These are phyloP conservation scores for Syzygium syzygioides DNA, from an alignment of 441 rosid species.

Conservation along the genomic window DNA sequence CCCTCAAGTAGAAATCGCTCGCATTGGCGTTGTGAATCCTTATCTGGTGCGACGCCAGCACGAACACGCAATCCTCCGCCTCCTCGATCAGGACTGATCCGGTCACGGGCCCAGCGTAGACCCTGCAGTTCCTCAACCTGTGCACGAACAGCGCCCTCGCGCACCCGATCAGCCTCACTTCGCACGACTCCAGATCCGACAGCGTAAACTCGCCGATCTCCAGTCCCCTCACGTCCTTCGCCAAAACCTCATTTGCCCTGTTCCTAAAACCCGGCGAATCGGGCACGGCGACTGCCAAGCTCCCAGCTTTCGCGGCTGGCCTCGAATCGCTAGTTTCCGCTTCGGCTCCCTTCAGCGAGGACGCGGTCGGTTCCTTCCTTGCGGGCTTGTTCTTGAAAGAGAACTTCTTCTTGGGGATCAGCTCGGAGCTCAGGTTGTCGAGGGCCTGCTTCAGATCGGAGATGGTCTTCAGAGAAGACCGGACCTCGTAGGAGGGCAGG, in stretches of 20 bases:
- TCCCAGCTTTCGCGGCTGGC: neutral
- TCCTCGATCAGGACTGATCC: constrained; percentile 82
- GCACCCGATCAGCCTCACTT: constrained; percentile 44
- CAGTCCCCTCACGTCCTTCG: constrained; percentile 31
- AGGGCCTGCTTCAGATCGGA: constrained; percentile 57
- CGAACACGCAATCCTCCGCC: constrained; percentile 57
- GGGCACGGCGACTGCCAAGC: constrained; percentile 8
- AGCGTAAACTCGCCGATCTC: constrained; percentile 64
- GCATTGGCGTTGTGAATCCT: constrained; percentile 55
- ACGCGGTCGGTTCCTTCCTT: constrained; percentile 7
- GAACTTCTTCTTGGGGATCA: constrained; percentile 69
- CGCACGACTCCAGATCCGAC: constrained; percentile 61
- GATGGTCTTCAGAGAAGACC: constrained; percentile 57
- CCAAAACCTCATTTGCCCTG: constrained; percentile 31
- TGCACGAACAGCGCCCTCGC: constrained; percentile 53
- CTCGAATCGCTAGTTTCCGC: constrained; percentile 4
- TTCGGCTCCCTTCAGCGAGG: neutral
- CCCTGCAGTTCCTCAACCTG: constrained; percentile 41
- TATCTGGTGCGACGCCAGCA: constrained; percentile 85
- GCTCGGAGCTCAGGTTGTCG: constrained; percentile 34
- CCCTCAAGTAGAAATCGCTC: constrained; percentile 72
- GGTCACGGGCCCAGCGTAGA: constrained; percentile 59
- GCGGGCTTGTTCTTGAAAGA: constrained; percentile 57
- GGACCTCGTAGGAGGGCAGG: constrained; percentile 73
- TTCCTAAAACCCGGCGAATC: constrained; percentile 63